phyloP scores from a whole-genome alignment of 2,329 filamentous ascomycete species.

The Davidsoniella virescens region DNA sequence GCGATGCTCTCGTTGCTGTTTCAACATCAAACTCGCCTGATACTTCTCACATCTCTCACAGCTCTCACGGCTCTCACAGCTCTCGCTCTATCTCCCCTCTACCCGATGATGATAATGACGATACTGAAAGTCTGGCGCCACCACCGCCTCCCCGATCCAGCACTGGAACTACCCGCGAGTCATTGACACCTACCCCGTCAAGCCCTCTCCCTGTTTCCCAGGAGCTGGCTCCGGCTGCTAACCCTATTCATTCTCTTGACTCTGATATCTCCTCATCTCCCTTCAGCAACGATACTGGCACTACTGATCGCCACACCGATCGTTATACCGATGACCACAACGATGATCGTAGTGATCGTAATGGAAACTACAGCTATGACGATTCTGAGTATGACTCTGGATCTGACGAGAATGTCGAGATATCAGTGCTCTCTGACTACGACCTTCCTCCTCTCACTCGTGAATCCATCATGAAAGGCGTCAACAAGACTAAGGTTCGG shows the following conservation, averaged over 20 bases:
- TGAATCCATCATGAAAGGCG: constrained; percentile 80
- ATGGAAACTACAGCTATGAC: constrained; percentile 7
- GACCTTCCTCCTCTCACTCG: constrained; percentile 67
- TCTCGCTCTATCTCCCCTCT: not conserved
- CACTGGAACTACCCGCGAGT: constrained; percentile 8
- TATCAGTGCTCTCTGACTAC: constrained; percentile 44
- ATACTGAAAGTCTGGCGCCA: constrained; percentile 1
- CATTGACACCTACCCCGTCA: constrained; percentile 9
- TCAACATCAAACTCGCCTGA: constrained; percentile 2
- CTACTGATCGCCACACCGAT: not conserved
- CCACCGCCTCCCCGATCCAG: constrained; percentile 8
- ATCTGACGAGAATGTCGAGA: constrained; percentile 28
- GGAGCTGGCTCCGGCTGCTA: not conserved
- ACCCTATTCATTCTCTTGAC: not conserved
- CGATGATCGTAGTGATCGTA: not conserved
- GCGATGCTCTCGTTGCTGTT: not conserved
- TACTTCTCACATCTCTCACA: not conserved
- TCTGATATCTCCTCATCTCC: constrained; percentile 5
- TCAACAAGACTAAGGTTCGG: constrained; percentile 47
- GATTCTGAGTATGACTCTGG: constrained; percentile 8
- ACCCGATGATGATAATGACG: constrained; percentile 27
- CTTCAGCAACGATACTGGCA: not conserved
- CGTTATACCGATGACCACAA: not conserved
- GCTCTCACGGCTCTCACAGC: too few relatives aligned
- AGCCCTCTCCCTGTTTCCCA: not conserved